phyloP scores from a whole-genome alignment of 2,329 filamentous ascomycete genomes.

The Cryphonectria japonica region DNA sequence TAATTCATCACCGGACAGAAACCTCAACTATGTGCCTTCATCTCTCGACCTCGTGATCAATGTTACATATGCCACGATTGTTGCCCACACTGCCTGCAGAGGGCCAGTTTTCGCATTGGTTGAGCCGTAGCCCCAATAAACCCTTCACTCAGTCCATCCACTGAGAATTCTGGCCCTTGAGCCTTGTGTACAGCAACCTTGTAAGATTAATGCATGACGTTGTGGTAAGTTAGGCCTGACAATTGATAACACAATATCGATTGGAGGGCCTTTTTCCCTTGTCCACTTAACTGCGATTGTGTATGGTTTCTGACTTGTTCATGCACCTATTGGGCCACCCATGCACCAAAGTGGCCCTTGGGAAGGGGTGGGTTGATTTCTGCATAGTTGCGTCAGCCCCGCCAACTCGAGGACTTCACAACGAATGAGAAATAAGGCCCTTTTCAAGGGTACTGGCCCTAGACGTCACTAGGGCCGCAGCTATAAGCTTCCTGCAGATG shows the following conservation, averaged over 20 bases:
- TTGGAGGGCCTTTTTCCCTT: conserved; percentile 13
- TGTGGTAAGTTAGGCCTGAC: background rate
- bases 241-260: background rate
- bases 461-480: too few relatives aligned
- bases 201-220: background rate
- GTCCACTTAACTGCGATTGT: background rate
- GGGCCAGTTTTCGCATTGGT: background rate
- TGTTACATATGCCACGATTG: background rate
- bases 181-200: background rate
- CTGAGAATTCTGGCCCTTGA: background rate
- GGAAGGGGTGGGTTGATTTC: background rate
- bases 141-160: background rate
- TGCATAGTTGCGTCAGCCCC: background rate
- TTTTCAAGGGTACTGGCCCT: background rate
- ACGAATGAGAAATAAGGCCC: conserved; percentile 4
- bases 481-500: background rate
- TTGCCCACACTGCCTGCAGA: background rate
- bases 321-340: background rate
- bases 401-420: background rate
- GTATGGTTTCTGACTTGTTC: background rate
- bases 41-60: background rate
- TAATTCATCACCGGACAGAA: background rate
- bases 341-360: conserved; percentile 10
- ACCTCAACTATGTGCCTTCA: background rate
- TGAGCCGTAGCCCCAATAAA: too few relatives aligned